These are phyloP conservation scores for Pleodorina starrii DNA, from an alignment of 139 green algal genomes.

Conservation along the genomic window DNA sequence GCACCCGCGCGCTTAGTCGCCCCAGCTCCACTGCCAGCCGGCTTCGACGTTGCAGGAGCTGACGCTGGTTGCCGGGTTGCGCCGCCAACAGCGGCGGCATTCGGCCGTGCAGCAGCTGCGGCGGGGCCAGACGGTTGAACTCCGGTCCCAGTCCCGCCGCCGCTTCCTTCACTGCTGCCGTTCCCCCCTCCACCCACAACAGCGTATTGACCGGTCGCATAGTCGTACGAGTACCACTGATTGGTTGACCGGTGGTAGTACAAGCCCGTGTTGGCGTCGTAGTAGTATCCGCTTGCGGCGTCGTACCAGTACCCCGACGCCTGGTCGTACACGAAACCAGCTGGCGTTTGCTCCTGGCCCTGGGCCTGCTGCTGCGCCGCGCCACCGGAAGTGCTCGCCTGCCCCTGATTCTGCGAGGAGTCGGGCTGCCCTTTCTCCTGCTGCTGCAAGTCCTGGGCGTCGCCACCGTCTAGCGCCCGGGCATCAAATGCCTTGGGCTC, in stretches of 20 bases:
- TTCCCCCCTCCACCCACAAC: slow-evolving; percentile 11
- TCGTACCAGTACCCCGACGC: slow-evolving; percentile 79
- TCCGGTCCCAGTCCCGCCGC: background rate
- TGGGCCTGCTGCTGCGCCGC: background rate
- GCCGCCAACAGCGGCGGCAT: background rate
- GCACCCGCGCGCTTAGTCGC: slow-evolving; percentile 6
- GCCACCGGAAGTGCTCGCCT: background rate
- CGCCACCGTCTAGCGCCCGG: background rate
- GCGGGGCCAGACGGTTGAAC: background rate
- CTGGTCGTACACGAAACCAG: slow-evolving; percentile 71
- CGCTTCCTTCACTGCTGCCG: too few relatives aligned
- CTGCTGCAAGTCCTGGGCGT: background rate
- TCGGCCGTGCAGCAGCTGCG: background rate
- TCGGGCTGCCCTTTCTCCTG: background rate
- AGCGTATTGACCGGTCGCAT: slow-evolving; percentile 66
- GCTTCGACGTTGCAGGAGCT: background rate
- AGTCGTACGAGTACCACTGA: slow-evolving; percentile 74
- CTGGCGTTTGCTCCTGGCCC: slow-evolving; percentile 5
- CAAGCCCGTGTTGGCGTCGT: slow-evolving; percentile 78
- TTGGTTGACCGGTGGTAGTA: slow-evolving; percentile 68
- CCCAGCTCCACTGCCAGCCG: background rate
- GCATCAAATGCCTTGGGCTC: slow-evolving; percentile 34
- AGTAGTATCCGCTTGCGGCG: slow-evolving; percentile 77
- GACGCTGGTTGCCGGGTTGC: background rate
- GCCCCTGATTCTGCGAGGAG: background rate